Conservation (phyloP, 1,284 basidiomycete species). For the Cryptococcus sp. region DNA sequence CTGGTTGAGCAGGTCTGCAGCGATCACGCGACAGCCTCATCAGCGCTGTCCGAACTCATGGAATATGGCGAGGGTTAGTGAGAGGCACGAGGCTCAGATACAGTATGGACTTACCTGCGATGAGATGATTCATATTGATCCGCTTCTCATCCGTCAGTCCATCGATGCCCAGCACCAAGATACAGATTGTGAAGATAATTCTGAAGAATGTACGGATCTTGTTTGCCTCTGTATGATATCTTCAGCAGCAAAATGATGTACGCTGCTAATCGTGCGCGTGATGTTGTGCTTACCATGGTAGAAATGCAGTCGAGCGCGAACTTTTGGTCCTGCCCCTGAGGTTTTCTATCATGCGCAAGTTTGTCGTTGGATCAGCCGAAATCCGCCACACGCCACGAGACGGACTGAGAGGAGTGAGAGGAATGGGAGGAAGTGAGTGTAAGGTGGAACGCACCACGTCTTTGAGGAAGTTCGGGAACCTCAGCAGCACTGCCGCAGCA, state of each 20-base stretch:
- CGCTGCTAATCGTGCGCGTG: not conserved
- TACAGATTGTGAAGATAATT: slow-evolving; percentile 19
- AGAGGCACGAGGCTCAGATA: not conserved
- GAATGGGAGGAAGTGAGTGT: too few species aligned
- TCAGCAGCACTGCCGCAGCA: slow-evolving; percentile 27
- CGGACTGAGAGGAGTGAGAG: too few species aligned
- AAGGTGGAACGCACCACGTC: slow-evolving; percentile 26
- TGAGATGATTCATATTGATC: slow-evolving; percentile 24
- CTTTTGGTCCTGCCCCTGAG: slow-evolving; percentile 39
- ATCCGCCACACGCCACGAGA: too few species aligned
- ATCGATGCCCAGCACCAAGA: slow-evolving; percentile 32
- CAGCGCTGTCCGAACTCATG: too few species aligned
- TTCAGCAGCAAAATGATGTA: not conserved
- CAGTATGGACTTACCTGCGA: not conserved
- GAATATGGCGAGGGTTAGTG: too few species aligned
- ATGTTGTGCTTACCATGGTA: slow-evolving; percentile 27
- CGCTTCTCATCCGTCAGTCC: slow-evolving; percentile 21
- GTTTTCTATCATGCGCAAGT: slow-evolving; percentile 19
- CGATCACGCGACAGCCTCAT: not conserved
- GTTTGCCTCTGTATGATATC: slow-evolving; percentile 27
- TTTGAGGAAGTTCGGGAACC: slow-evolving; percentile 34
- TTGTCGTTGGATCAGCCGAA: not conserved
- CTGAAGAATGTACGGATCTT: slow-evolving; percentile 40
- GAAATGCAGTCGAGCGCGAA: slow-evolving; percentile 36
- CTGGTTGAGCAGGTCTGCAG: slow-evolving; percentile 21